These are phyloP conservation scores for Podospora comata DNA, from an alignment of 495 filamentous ascomycete species.

Conservation along the genomic window DNA sequence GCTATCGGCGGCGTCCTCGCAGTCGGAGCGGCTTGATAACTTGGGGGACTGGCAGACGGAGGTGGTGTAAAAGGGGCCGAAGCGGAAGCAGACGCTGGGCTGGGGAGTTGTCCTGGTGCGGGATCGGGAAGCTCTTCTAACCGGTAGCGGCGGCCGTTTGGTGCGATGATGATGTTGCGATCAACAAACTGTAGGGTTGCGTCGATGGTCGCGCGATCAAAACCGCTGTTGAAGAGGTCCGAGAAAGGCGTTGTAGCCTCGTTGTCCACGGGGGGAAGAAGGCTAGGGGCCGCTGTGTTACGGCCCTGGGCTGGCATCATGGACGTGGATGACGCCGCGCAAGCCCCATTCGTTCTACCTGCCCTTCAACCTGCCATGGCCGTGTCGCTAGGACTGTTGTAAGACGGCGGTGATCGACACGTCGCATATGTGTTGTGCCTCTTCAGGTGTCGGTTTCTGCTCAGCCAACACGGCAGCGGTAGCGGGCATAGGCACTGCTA, in stretches of 20 bases:
- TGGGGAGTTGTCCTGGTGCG: background rate
- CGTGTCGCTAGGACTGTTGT: conserved; percentile 16
- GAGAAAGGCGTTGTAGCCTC: conserved; percentile 33
- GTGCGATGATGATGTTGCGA: conserved; percentile 29
- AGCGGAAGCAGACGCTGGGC: conserved; percentile 11
- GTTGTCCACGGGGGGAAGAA: conserved; percentile 26
- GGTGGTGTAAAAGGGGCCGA: conserved; percentile 8
- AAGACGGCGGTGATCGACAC: conserved; percentile 24
- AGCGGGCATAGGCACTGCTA: background rate
- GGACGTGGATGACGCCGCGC: conserved; percentile 26
- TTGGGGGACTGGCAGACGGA: background rate
- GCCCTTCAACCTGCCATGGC: conserved; percentile 36
- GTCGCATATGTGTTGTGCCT: conserved; percentile 25
- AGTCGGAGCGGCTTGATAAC: background rate
- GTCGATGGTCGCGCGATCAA: conserved; percentile 32
- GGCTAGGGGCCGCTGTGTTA: conserved; percentile 23
- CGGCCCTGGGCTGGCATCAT: conserved; percentile 33
- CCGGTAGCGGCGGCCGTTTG: conserved; percentile 32
- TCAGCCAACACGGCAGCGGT: background rate
- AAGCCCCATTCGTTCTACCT: conserved; percentile 30
- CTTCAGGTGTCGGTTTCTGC: background rate
- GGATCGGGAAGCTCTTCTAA: conserved; percentile 30
- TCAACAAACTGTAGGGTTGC: conserved; percentile 33
- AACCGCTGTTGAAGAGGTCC: conserved; percentile 31
- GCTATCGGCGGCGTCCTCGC: background rate